Conservation (phyloP, 169 alveolate genomes). For the Babesia divergens region DNA sequence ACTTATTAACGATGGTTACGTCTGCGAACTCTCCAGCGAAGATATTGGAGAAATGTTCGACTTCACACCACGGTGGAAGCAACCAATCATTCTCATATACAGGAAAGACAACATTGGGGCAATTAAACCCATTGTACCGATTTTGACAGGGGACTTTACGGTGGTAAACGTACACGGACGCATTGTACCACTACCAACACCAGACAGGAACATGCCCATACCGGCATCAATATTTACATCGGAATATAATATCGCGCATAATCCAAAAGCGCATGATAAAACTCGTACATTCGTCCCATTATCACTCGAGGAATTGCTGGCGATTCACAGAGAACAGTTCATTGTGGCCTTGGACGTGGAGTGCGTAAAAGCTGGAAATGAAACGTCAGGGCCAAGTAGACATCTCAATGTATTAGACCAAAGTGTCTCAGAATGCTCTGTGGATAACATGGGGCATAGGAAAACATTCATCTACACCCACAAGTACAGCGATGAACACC, state of each 20-base stretch:
- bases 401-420: not conserved
- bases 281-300: conserved; percentile 49
- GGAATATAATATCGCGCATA: conserved; percentile 63
- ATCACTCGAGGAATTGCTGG: conserved; percentile 37
- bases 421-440: not conserved
- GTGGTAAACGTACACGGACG: conserved; percentile 50
- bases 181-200: conserved; percentile 61
- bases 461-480: conserved; percentile 10
- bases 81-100: conserved; percentile 42
- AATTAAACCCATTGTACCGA: conserved; percentile 24
- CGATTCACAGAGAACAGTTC: conserved; percentile 28
- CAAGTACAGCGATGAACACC: conserved; percentile 20
- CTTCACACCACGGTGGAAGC: conserved; percentile 49
- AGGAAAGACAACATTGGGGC: conserved; percentile 11
- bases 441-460: not conserved
- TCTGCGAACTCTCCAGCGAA: conserved; percentile 22
- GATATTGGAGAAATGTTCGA: conserved; percentile 22
- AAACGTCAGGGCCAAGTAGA: conserved; percentile 1
- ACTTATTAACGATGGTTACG: conserved; percentile 52
- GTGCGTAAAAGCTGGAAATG: conserved; percentile 48
- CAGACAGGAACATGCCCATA: conserved; percentile 38
- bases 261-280: conserved; percentile 58
- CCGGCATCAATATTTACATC: conserved; percentile 53
- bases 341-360: conserved; percentile 63
- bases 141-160: conserved; percentile 10